A percentile compares a stretch with the other conserved stretches of the same genome.
These are phyloP conservation scores for Chytriomyces sp. DNA, from an alignment of 192 early-diverging fungal species.

Conservation along the genomic window DNA sequence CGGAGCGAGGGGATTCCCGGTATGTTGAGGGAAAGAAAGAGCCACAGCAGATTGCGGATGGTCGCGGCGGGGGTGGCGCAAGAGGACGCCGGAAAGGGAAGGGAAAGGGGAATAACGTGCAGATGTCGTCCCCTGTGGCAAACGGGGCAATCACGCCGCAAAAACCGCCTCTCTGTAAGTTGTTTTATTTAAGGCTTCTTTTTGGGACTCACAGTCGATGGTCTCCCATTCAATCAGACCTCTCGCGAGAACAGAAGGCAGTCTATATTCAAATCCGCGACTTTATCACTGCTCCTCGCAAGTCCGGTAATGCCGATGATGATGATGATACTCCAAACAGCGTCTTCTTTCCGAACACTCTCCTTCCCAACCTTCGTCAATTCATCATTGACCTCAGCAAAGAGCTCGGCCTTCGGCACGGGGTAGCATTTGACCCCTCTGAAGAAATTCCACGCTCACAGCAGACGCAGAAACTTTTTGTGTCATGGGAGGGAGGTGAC, in stretches of 20 bases:
- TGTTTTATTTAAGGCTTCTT: not conserved
- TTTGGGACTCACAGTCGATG: too few relatives aligned
- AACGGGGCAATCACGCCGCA: not conserved
- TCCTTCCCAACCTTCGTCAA: slow-evolving; percentile 62
- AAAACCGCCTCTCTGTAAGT: slow-evolving; percentile 11
- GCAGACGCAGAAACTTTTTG: slow-evolving; percentile 42
- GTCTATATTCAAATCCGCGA: slow-evolving; percentile 52
- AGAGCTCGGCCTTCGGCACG: slow-evolving; percentile 42
- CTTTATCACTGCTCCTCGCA: slow-evolving; percentile 40
- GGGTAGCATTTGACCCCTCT: slow-evolving; percentile 36
- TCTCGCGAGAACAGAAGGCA: slow-evolving; percentile 27
- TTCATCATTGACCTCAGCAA: slow-evolving; percentile 65
- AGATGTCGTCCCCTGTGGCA: too few relatives aligned
- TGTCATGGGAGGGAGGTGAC: slow-evolving; percentile 59
- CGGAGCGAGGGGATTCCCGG: slow-evolving; percentile 42
- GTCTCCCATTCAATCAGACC: too few relatives aligned
- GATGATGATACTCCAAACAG: not conserved
- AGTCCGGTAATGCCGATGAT: not conserved
- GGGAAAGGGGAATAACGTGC: not conserved
- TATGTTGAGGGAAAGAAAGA: slow-evolving; percentile 37
- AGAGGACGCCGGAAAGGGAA: not conserved
- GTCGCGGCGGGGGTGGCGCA: not conserved
- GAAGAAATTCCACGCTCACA: slow-evolving; percentile 45
- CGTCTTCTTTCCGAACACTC: slow-evolving; percentile 49
- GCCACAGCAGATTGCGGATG: slow-evolving; percentile 29